These are phyloP conservation scores for Somion occarium DNA, from an alignment of 1,284 basidiomycete genomes.

Conservation along the genomic window DNA sequence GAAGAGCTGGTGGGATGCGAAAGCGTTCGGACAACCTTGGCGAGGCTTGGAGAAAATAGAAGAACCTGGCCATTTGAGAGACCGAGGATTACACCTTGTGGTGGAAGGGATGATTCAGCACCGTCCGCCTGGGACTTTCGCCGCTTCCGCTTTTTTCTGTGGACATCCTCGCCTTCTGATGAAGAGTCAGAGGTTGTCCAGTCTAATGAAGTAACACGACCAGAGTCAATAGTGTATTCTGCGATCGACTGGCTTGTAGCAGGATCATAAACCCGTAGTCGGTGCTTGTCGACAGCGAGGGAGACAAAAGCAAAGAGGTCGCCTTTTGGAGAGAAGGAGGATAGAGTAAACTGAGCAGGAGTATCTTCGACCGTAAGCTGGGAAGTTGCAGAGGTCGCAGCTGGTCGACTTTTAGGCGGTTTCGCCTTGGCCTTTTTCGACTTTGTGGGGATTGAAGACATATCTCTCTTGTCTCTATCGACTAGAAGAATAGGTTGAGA, in stretches of 20 bases:
- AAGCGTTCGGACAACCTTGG: slow-evolving; percentile 48
- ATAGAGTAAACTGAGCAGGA: slow-evolving; percentile 40
- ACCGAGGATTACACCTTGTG: slow-evolving; percentile 48
- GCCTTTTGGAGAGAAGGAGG: slow-evolving; percentile 59
- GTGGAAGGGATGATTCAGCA: slow-evolving; percentile 14
- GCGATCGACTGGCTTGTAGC: slow-evolving; percentile 48
- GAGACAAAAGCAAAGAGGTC: slow-evolving; percentile 62
- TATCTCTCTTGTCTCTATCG: neutral
- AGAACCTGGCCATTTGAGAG: slow-evolving; percentile 51
- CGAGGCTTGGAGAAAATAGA: slow-evolving; percentile 56
- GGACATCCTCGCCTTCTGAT: slow-evolving; percentile 21
- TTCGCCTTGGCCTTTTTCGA: slow-evolving; percentile 5
- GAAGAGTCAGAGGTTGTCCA: slow-evolving; percentile 43
- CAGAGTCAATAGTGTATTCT: slow-evolving; percentile 54
- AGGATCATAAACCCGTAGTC: slow-evolving; percentile 64
- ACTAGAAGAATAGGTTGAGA: neutral
- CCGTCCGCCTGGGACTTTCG: slow-evolving; percentile 9
- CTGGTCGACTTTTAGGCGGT: slow-evolving; percentile 37
- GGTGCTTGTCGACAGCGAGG: slow-evolving; percentile 70
- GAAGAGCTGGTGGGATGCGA: slow-evolving; percentile 50
- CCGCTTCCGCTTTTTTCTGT: slow-evolving; percentile 42
- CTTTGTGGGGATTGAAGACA: slow-evolving; percentile 1
- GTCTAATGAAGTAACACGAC: slow-evolving; percentile 48
- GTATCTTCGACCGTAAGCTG: slow-evolving; percentile 52
- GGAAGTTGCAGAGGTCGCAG: slow-evolving; percentile 53